Conservation (phyloP, 108 stramenopile species). For the Skeletonema tropicum region DNA sequence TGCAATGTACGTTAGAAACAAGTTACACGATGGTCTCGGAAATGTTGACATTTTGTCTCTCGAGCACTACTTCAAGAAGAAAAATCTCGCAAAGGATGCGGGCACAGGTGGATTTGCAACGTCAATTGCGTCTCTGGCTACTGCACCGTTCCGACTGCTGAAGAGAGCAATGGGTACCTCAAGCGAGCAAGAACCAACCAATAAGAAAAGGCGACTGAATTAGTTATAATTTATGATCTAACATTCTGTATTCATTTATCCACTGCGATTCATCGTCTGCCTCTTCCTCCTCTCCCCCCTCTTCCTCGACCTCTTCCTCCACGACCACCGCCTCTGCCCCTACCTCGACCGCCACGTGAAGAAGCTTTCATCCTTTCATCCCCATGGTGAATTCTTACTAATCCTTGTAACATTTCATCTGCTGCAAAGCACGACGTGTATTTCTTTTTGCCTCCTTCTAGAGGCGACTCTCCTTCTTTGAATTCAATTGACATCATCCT, state of each 20-base stretch:
- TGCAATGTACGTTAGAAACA: constrained; percentile 26
- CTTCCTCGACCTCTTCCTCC: constrained; percentile 65
- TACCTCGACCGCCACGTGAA: constrained; percentile 48
- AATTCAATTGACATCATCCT: constrained; percentile 81
- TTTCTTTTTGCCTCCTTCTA: constrained; percentile 61
- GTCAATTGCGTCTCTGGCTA: constrained; percentile 11
- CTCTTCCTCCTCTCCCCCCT: constrained; percentile 35
- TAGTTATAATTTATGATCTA: not conserved
- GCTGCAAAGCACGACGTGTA: constrained; percentile 73
- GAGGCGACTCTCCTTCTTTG: constrained; percentile 72
- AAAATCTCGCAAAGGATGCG: not conserved
- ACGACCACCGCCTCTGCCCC: constrained; percentile 61
- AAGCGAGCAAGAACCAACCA: not conserved
- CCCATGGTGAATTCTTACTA: constrained; percentile 74
- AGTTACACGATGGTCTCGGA: constrained; percentile 28
- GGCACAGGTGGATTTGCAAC: constrained; percentile 12
- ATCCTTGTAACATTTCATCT: constrained; percentile 71
- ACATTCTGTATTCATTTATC: not conserved
- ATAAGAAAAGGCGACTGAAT: constrained; percentile 24
- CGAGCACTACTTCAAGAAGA: constrained; percentile 24
- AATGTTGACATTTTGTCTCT: constrained; percentile 27
- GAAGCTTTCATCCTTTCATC: constrained; percentile 68
- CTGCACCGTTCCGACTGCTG: constrained; percentile 1
- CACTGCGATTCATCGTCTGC: not conserved
- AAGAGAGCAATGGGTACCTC: constrained; percentile 5